Evolutionary conservation across 2,329 filamentous ascomycete species (phyloP).

Genomic region (Aureobasidium mangrovei): DNA sequence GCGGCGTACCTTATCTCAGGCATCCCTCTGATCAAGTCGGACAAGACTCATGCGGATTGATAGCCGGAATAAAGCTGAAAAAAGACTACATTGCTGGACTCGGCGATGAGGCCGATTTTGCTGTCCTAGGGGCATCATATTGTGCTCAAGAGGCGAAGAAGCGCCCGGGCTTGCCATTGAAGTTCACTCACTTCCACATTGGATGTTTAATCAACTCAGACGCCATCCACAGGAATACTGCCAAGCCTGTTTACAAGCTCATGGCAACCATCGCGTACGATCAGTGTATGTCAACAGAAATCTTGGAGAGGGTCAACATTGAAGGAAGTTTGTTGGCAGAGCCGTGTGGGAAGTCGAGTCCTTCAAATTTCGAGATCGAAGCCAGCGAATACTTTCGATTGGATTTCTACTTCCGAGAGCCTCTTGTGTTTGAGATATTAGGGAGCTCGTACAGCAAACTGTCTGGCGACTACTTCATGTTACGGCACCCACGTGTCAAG

Average conservation of each 20-base stretch:
- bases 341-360: constrained; percentile 19
- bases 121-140: constrained; percentile 66
- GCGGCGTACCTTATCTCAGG: constrained; percentile 65
- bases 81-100: constrained; percentile 73
- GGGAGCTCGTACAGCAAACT: constrained; percentile 72
- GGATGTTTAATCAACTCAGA: constrained; percentile 65
- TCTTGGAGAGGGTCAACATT: constrained; percentile 36
- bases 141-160: constrained; percentile 52
- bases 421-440: constrained; percentile 69
- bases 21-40: constrained; percentile 17
- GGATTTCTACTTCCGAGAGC: constrained; percentile 54
- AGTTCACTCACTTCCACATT: constrained; percentile 74
- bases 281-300: constrained; percentile 37
- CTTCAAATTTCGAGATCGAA: constrained; percentile 20
- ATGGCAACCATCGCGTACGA: constrained; percentile 46
- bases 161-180: constrained; percentile 31
- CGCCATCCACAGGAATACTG: constrained; percentile 43
- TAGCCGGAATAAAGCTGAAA: constrained; percentile 68
- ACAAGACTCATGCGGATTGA: not conserved
- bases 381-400: constrained; percentile 21
- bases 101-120: constrained; percentile 77
- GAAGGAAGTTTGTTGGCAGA: constrained; percentile 32
- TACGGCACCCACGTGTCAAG: constrained; percentile 65
- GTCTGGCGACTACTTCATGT: constrained; percentile 60
- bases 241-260: constrained; percentile 54